Base-by-base conservation (phyloP, 2,329 filamentous ascomycete species). In the Colletotrichum sp. region DNA sequence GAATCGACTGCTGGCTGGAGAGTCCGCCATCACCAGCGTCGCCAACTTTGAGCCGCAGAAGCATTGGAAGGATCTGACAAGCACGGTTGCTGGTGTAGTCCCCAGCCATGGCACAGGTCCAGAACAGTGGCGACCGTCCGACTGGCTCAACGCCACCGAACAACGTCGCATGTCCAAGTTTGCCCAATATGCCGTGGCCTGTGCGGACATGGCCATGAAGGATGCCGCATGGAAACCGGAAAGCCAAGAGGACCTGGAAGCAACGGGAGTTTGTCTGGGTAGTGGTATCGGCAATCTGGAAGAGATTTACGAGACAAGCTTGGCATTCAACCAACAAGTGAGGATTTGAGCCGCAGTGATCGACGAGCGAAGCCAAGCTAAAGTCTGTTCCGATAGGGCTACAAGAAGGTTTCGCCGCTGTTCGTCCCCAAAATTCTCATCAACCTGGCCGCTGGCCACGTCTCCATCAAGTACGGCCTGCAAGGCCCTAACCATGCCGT, bases 261-360 rank as follows among this genome's bases (percentile, higher is more conserved):
- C 89, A 69, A 98, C 96, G 0, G 97, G 97, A 1, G 94, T 99
- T 2, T 98, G 96, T 79, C 88, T 99, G 54, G 97, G 97, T 3
- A 98, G 96, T 77, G 97, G 97, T 3, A 98, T 99, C 78, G 97
- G 97, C 18, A 98, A 97, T 79, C 89, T 99, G 51, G 94, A 98
- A 54, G 95, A 98, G 78, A 92, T 98, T 11, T 98, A 97, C 83
- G 89, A 93, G 75, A 97, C 95, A 3, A 95, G 94, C 70, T 80
- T 98, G 64, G 91, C 90, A 2, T 98, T 94, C 81, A 89, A 94
- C 36, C 88, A 90, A 83, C 91, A 91, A 72, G 95, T 96, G 84
- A 84, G 91, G 78, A 57, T 31, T 69, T 34, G 54, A 67, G 36
- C 70, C 62, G 69, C 70, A 73, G 75, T 73, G 70, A 76, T 61